Evolutionary conservation across 495 filamentous ascomycete genomes (phyloP), one percentile per base, ranked within the genome.

Genomic region (Podospora pseudocomata): DNA sequence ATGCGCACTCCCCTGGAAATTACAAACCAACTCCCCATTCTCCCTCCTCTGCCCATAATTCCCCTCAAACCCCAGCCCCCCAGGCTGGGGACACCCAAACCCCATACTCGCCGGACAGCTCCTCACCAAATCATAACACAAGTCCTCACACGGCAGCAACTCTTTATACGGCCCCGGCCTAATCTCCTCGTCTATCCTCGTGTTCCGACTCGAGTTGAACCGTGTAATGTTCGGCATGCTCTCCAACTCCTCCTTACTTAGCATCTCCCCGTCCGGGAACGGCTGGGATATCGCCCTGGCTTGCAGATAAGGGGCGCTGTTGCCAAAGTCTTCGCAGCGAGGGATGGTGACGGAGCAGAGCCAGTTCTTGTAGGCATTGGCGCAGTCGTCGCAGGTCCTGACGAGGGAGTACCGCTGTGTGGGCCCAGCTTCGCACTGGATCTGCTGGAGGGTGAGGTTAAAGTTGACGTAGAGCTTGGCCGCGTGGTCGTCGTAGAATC

Each of bases 331-430:
- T 70, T 88, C 87, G 83, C 95, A 99, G 55, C 91, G 90, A 0
- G 95, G 95, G 71, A 99, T 95, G 16, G 86, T 89, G 44, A 98
- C 94, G 60, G 91, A 87, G 81, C 95, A 99, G 55, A 99, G 88
- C 95, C 95, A 99, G 70, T 88, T 79, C 75, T 92, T 96, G 82
- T 99, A 99, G 5, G 92, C 91, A 2, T 70, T 67, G 7, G 83
- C 87, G 78, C 95, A 99, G 80, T 93, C 86, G 27, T 72, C 72
- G 81, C 95, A 99, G 73, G 77, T 85, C 27, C 87, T 84, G 0
- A 87, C 90, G 39, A 97, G 87, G 1, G 93, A 97, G 80, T 94
- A 99, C 70, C 88, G 86, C 63, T 83, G 80, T 11, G 74, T 81
- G 26, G 85, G 79, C 3, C 85, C 82, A 27, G 92, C 90, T 70